These are phyloP conservation scores for Thraustochytrium sp. DNA, from an alignment of 352 stramenopile species.

Conservation along the genomic window DNA sequence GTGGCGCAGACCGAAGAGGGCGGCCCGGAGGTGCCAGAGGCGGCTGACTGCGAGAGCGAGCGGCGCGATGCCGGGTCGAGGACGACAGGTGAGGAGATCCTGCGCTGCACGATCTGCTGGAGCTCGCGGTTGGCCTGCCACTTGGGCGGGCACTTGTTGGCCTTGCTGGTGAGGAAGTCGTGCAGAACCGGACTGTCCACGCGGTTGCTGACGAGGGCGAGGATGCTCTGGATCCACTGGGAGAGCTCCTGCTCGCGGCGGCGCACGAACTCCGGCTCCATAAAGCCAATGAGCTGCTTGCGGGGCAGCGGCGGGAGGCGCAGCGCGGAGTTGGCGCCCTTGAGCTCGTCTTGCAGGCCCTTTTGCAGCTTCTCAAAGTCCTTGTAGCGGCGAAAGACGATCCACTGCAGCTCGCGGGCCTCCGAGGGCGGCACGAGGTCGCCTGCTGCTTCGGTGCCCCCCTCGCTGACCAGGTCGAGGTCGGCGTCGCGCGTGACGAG, in stretches of 20 bases:
- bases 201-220: background rate
- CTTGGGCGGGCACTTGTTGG: slow-evolving; percentile 18
- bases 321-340: slow-evolving; percentile 1
- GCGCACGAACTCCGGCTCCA: slow-evolving; percentile 30
- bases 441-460: background rate
- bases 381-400: slow-evolving; percentile 35
- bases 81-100: background rate
- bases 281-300: slow-evolving; percentile 36
- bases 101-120: background rate
- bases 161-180: slow-evolving; percentile 35
- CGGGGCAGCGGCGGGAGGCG: background rate
- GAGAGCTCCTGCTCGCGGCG: background rate
- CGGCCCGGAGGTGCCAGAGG: background rate
- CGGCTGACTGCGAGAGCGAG: background rate
- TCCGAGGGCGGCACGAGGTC: too few species aligned
- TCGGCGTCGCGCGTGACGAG: background rate
- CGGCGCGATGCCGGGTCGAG: background rate
- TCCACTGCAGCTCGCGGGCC: background rate
- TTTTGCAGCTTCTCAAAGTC: slow-evolving; percentile 38
- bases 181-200: slow-evolving; percentile 16
- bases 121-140: background rate
- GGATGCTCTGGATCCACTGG: slow-evolving; percentile 27
- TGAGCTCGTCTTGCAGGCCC: slow-evolving; percentile 30
- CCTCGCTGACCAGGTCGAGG: background rate
- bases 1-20: background rate